Percentiles rank a stretch among this genome's conserved stretches.
Conservation (phyloP, 352 stramenopile genomes). For the Phytophthora sojae region DNA sequence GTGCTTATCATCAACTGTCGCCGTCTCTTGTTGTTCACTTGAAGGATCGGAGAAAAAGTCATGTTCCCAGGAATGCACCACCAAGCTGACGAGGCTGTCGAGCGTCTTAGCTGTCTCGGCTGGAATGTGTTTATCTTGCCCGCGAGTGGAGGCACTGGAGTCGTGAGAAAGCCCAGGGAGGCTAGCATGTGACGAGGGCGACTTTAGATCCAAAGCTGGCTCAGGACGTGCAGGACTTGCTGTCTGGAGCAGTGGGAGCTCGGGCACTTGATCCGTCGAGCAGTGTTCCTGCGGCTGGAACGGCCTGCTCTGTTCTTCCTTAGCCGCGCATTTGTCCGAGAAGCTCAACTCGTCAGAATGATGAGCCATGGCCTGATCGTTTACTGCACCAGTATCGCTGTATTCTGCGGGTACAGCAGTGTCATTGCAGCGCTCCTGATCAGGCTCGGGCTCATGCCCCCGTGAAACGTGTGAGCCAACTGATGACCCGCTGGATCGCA, state of each 20-base stretch:
- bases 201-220: background rate
- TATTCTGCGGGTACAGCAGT: background rate
- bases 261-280: conserved; percentile 4
- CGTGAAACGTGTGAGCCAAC: background rate
- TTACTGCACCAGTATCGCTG: background rate
- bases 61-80: conserved; percentile 60
- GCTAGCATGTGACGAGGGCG: background rate
- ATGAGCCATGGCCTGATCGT: background rate
- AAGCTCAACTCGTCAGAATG: background rate
- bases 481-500: conserved; percentile 2
- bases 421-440: no score
- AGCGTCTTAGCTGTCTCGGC: conserved; percentile 35
- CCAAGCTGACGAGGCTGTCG: conserved; percentile 54
- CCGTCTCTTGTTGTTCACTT: background rate
- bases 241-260: conserved; percentile 11
- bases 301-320: conserved; percentile 2
- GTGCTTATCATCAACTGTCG: background rate
- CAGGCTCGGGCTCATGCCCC: no score
- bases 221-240: conserved; percentile 14
- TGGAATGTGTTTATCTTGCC: background rate
- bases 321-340: conserved; percentile 1
- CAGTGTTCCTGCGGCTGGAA: background rate
- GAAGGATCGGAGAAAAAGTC: conserved; percentile 26
- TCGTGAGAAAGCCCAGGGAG: background rate
- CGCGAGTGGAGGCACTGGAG: conserved; percentile 4